phyloP scores from a whole-genome alignment of 768 basidiomycete genomes.

The Paxillus rubicundulus region DNA sequence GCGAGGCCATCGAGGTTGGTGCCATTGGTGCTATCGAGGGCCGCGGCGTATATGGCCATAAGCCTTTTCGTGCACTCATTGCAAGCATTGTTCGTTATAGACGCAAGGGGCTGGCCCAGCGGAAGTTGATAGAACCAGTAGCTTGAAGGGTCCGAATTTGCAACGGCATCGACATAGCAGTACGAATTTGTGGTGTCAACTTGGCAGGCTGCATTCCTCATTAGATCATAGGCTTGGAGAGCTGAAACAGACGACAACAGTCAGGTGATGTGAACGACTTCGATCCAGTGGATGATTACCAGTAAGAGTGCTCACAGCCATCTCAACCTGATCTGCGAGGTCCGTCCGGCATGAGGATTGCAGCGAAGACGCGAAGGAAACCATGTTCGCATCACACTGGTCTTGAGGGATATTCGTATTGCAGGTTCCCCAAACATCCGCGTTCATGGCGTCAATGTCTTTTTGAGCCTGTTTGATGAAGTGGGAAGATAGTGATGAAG shows the following conservation, averaged over 20 bases:
- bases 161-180: slow-evolving; percentile 70
- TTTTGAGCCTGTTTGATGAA: slow-evolving; percentile 53
- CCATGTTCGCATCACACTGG: slow-evolving; percentile 69
- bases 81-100: slow-evolving; percentile 51
- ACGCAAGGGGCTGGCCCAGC: slow-evolving; percentile 53
- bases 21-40: slow-evolving; percentile 37
- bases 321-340: slow-evolving; percentile 46
- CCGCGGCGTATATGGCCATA: slow-evolving; percentile 51
- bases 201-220: slow-evolving; percentile 62
- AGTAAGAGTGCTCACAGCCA: slow-evolving; percentile 52
- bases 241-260: slow-evolving; percentile 35
- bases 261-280: not conserved
- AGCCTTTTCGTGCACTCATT: slow-evolving; percentile 60
- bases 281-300: slow-evolving; percentile 39
- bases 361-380: slow-evolving; percentile 52
- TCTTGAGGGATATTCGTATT: slow-evolving; percentile 49
- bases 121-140: slow-evolving; percentile 73
- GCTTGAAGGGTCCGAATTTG: slow-evolving; percentile 56
- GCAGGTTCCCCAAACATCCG: slow-evolving; percentile 77
- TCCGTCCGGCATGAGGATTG: slow-evolving; percentile 55
- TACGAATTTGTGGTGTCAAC: slow-evolving; percentile 58
- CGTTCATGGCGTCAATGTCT: slow-evolving; percentile 61
- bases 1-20: slow-evolving; percentile 38
- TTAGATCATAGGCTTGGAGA: slow-evolving; percentile 58
- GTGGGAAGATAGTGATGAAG: not conserved